Conservation (phyloP, 108 stramenopile genomes). For the Cyclotella choctawhatcheeana region DNA sequence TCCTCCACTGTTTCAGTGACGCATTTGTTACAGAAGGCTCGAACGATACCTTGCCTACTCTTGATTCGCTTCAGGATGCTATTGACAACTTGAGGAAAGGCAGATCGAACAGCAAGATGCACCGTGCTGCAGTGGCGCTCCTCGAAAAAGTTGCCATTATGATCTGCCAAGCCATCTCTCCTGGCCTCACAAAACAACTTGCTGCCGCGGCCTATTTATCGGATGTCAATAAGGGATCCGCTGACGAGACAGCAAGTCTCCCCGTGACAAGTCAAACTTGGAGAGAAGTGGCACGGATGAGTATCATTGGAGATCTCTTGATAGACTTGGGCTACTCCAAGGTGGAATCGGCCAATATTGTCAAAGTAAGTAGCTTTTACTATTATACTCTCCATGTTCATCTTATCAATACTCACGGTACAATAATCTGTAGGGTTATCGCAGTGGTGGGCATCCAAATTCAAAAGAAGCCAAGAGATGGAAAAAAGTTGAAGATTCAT, state of each 20-base stretch:
- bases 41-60: conserved; percentile 55
- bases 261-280: conserved; percentile 86
- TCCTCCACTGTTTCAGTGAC: conserved; percentile 71
- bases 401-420: no score
- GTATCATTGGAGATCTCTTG: conserved; percentile 72
- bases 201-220: conserved; percentile 74
- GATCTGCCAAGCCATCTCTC: conserved; percentile 70
- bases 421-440: no score
- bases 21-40: conserved; percentile 59
- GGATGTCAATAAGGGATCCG: conserved; percentile 53
- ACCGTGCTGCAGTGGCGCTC: conserved; percentile 54
- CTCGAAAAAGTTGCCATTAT: conserved; percentile 69
- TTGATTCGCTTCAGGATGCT: conserved; percentile 76
- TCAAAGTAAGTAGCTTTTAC: conserved; percentile 56
- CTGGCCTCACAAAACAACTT: conserved; percentile 66
- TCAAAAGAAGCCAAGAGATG: conserved; percentile 85
- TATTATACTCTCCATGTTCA: neutral
- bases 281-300: conserved; percentile 84
- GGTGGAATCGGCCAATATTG: conserved; percentile 71
- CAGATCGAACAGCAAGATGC: conserved; percentile 15
- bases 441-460: conserved; percentile 87
- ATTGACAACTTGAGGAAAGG: conserved; percentile 51
- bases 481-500: conserved; percentile 75
- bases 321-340: conserved; percentile 77
- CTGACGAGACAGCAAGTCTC: conserved; percentile 52